Evolutionary conservation across 2,329 filamentous ascomycete genomes (phyloP), one percentile per base, ranked within the genome.

Genomic region (Coniella vitis): DNA sequence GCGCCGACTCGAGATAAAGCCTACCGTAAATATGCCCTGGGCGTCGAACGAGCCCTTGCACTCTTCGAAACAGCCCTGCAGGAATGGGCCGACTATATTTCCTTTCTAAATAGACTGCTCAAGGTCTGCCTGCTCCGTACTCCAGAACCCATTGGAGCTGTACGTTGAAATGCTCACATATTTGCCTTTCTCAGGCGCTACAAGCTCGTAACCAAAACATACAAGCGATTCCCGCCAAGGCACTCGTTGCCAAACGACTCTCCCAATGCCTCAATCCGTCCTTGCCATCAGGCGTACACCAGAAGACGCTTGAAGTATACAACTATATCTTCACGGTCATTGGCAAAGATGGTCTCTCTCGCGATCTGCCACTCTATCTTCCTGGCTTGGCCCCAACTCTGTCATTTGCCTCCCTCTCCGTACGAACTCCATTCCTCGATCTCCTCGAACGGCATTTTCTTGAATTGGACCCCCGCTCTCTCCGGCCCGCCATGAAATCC

Each of bases 41-140:
- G 83, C 51, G 84, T 98, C 56, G 91, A 97, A 62, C 82, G 90
- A 65, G 87, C 90, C 31, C 76, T 98, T 54, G 80, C 86, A 39
- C 76, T 95, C 31, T 98, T 96, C 71, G 93, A 98, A 64, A 90
- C 88, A 14, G 83, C 89, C 25, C 75, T 96, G 58, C 90, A 97
- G 69, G 93, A 98, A 81, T 98, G 93, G 93, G 93, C 94, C 42
- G 93, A 98, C 70, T 98, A 98, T 64, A 98, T 98, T 61, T 95
- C 91, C 16, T 98, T 97, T 65, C 72, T 98, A 48, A 94, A 87
- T 63, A 83, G 89, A 54, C 75, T 98, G 42, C 74, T 95, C 54
- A 97, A 96, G 81, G 88, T 90, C 25, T 21, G 16, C 38, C 10
- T 22, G 21, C 29, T 34, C 36, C 39, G 25, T 21, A 9, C 25